phyloP scores from a whole-genome alignment of 148 eudicot genomes.

The Rhododendron mucronatum region DNA sequence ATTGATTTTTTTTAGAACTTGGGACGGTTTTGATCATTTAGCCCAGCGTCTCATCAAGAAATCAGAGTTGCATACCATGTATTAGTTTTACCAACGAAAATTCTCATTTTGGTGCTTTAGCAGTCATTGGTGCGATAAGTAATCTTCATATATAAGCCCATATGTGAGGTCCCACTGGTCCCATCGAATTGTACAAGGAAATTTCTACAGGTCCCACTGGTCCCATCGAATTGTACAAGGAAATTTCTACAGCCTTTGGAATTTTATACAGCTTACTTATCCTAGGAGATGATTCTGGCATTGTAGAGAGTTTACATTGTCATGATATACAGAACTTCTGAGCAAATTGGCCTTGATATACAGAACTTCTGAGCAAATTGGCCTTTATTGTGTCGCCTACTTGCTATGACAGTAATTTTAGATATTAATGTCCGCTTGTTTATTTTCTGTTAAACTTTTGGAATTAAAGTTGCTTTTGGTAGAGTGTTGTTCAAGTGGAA shows the following conservation, averaged over 20 bases:
- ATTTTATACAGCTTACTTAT: too few species aligned
- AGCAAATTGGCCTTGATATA: too few species aligned
- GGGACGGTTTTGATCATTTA: background rate
- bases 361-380: too few species aligned
- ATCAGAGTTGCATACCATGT: background rate
- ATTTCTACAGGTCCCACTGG: background rate
- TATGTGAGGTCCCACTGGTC: background rate
- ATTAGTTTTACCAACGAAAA: background rate
- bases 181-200: background rate
- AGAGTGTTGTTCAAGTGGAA: background rate
- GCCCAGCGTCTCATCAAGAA: background rate
- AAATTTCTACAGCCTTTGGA: too few species aligned
- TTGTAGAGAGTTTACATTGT: background rate
- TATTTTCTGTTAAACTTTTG: too few species aligned
- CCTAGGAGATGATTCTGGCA: too few species aligned
- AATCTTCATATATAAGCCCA: background rate
- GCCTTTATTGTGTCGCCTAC: background rate
- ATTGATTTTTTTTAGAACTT: slow-evolving; percentile 13
- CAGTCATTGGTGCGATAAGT: background rate
- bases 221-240: background rate
- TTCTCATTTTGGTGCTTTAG: background rate
- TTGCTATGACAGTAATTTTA: background rate
- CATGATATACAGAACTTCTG: too few species aligned
- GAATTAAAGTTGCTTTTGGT: background rate
- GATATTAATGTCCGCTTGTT: background rate